Base-by-base conservation (phyloP, 768 basidiomycete species). In the Tulasnella sp. region DNA sequence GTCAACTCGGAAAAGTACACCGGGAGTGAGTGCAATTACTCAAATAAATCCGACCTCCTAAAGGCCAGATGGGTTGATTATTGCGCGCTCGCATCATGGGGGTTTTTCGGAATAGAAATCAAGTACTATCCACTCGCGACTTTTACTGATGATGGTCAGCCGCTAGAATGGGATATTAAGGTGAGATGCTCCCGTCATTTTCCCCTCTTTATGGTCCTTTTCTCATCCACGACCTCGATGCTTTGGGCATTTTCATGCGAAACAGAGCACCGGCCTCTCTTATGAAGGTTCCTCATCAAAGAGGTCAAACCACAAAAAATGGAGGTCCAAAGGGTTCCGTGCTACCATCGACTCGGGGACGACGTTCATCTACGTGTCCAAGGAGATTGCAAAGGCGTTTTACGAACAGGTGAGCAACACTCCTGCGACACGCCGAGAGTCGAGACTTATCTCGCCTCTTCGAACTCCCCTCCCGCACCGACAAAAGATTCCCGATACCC, bases 401-500 rank as follows among this genome's bases (percentile, higher is more conserved):
- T 76, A 76, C 38, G n/a, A 8, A 52, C 7, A 52, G 49, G 49
- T 52, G 39, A 34, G 58, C 58, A 3, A 34, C 12, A n/a, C 25
- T 29, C 25, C 58, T 3, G 58, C 58, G 58, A 31, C 31, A 9
- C 49, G 22, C 49, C 19, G 8, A n/a, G n/a, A n/a, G n/a, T n/a
- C n/a, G n/a, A n/a, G n/a, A n/a, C n/a, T n/a, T n/a, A n/a, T n/a
- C n/a, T n/a, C n/a, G n/a, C n/a, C n/a, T n/a, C n/a, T n/a, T 49
- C 4, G 22, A 12, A 6, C 0, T 22, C 22, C 49, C 22, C 4
- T 7, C 49, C 9, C n/a, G 5, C 22, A 3, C 22, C 11, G 49
- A 49, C n/a, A 29, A 45, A 58, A 36, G 36, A 80, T 83, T 64
- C 82, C 81, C 7, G 82, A 81, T 0, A 76, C 80, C 49, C 54